Evolutionary conservation across 1,284 basidiomycete genomes (phyloP).

Genomic region (Austropuccinia psidii): DNA sequence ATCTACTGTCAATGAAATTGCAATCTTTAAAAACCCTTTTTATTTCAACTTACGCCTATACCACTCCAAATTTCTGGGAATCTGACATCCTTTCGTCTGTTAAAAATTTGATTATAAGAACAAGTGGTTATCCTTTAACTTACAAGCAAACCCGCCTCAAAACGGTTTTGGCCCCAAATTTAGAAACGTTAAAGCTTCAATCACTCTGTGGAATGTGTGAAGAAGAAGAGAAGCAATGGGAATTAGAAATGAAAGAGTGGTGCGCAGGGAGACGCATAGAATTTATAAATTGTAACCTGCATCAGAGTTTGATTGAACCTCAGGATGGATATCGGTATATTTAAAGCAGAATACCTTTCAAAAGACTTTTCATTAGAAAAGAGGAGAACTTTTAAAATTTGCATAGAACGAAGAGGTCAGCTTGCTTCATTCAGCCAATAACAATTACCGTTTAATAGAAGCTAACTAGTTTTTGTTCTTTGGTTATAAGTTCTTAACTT

Average conservation of each 20-base stretch:
- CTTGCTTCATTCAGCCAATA: too few species aligned
- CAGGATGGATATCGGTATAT: constrained; percentile 17
- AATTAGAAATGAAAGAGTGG: background rate
- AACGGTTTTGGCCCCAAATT: background rate
- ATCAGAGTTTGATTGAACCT: background rate
- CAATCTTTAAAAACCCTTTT: constrained; percentile 6
- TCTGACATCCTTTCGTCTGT: background rate
- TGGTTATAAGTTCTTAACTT: too few species aligned
- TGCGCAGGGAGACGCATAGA: background rate
- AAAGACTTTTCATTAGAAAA: too few species aligned
- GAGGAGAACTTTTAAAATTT: too few species aligned
- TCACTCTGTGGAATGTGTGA: constrained; percentile 3
- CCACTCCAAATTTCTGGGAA: constrained; percentile 1
- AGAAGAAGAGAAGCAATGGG: background rate
- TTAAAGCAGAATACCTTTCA: too few species aligned
- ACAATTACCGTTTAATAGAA: too few species aligned
- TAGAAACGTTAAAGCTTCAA: constrained; percentile 13
- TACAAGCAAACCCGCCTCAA: background rate
- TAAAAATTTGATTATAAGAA: constrained; percentile 8
- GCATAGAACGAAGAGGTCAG: too few species aligned
- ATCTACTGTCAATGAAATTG: background rate
- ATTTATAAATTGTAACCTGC: background rate
- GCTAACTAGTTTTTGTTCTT: too few species aligned
- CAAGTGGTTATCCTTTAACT: constrained; percentile 6
- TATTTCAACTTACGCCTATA: constrained; percentile 17